Conservation (phyloP, 1,284 basidiomycete genomes). For the Afroboletus lepidellus region DNA sequence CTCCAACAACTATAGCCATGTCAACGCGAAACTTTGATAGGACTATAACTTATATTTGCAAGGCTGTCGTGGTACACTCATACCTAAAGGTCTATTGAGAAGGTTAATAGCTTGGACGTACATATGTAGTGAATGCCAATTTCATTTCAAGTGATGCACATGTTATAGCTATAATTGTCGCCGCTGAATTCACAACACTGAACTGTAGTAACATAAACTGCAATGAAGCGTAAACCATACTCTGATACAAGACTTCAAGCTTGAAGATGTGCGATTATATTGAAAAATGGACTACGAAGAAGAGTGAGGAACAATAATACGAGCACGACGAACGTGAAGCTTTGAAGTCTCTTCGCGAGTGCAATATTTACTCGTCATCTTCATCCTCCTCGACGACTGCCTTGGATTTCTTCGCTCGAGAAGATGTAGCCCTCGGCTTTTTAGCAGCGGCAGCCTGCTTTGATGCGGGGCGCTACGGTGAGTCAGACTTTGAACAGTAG, state of each 20-base stretch:
- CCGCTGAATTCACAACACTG: background rate
- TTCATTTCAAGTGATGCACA: background rate
- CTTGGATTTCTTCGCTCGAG: constrained; percentile 34
- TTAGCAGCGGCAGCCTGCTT: constrained; percentile 26
- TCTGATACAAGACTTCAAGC: constrained; percentile 3
- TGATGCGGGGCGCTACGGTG: constrained; percentile 24
- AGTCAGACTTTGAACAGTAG: constrained; percentile 17
- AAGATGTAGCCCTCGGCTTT: constrained; percentile 25
- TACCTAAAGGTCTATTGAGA: background rate
- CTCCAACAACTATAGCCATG: background rate
- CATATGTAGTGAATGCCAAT: background rate
- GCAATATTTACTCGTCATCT: constrained; percentile 30
- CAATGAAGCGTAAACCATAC: constrained; percentile 3
- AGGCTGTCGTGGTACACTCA: background rate
- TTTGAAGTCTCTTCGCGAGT: background rate
- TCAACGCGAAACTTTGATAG: constrained; percentile 19
- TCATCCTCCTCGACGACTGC: constrained; percentile 31
- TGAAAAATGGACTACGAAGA: background rate
- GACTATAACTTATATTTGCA: background rate
- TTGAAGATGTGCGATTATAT: constrained; percentile 8
- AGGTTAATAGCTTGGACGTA: background rate
- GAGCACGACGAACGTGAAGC: constrained; percentile 1
- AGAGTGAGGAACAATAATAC: constrained; percentile 2
- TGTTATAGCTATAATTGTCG: background rate
- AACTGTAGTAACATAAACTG: background rate